Evolutionary conservation across 768 basidiomycete species (phyloP).

Genomic region (Mycena vitilis): DNA sequence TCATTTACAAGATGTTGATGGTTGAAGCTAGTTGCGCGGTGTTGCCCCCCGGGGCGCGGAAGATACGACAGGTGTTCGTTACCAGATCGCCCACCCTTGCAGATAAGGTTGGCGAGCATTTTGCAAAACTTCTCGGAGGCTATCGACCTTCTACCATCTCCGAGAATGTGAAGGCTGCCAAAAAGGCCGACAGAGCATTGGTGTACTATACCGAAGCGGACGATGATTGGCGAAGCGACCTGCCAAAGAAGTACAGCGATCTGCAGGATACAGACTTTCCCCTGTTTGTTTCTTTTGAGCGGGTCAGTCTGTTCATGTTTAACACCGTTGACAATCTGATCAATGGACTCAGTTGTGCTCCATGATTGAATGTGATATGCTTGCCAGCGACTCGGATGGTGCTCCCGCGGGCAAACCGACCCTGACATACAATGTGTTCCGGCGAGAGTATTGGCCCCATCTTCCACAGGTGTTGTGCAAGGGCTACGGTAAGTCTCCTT

Average conservation of each 20-base stretch:
- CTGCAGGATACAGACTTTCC: slow-evolving; percentile 74
- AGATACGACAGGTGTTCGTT: slow-evolving; percentile 63
- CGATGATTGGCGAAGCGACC: slow-evolving; percentile 52
- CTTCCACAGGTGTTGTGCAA: slow-evolving; percentile 63
- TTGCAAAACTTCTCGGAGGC: slow-evolving; percentile 45
- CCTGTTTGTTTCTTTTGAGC: slow-evolving; percentile 74
- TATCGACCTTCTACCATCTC: slow-evolving; percentile 25
- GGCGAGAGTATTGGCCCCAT: slow-evolving; percentile 33
- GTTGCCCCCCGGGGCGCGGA: slow-evolving; percentile 25
- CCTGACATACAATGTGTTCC: slow-evolving; percentile 32
- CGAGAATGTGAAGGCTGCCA: slow-evolving; percentile 18
- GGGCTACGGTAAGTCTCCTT: slow-evolving; percentile 56
- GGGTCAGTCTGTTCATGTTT: slow-evolving; percentile 51
- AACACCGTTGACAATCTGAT: neutral
- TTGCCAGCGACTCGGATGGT: neutral
- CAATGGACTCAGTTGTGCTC: slow-evolving; percentile 3
- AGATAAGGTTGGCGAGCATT: slow-evolving; percentile 62
- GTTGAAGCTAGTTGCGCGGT: slow-evolving; percentile 16
- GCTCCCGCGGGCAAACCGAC: neutral
- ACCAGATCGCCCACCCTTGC: slow-evolving; percentile 62
- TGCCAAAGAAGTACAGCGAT: slow-evolving; percentile 66
- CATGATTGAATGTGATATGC: slow-evolving; percentile 33
- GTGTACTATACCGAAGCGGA: slow-evolving; percentile 58
- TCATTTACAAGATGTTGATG: slow-evolving; percentile 27
- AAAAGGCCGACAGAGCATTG: slow-evolving; percentile 41